These are phyloP conservation scores for Penicillium sp. DNA, from an alignment of 2,329 filamentous ascomycete genomes.

Conservation along the genomic window DNA sequence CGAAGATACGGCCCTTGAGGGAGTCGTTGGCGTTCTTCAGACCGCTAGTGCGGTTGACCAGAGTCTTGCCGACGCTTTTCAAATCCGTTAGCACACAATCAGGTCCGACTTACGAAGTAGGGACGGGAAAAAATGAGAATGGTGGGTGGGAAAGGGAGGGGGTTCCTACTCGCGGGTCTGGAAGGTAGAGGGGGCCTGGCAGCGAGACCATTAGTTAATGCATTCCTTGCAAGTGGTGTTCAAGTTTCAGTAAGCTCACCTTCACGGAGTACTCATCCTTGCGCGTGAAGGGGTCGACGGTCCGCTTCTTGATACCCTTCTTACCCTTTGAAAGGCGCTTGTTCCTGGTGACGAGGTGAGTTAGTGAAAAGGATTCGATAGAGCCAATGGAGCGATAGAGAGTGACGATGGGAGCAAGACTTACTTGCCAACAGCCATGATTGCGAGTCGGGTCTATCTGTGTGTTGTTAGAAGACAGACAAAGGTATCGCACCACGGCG, in stretches of 20 bases:
- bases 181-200: slow-evolving; percentile 89
- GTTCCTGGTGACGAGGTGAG: slow-evolving; percentile 63
- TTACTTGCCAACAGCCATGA: slow-evolving; percentile 81
- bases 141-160: slow-evolving; percentile 7
- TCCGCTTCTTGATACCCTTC: slow-evolving; percentile 99
- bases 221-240: background rate
- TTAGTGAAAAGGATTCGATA: slow-evolving; percentile 15
- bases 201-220: slow-evolving; percentile 26
- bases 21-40: slow-evolving; percentile 99
- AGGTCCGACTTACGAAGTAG: background rate
- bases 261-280: slow-evolving; percentile 99
- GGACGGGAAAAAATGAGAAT: background rate
- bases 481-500: slow-evolving; percentile 42
- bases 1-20: slow-evolving; percentile 97
- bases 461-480: slow-evolving; percentile 43
- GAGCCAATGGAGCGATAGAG: slow-evolving; percentile 3
- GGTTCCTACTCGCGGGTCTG: slow-evolving; percentile 86
- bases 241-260: slow-evolving; percentile 51
- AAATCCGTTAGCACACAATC: slow-evolving; percentile 18
- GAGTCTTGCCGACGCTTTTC: slow-evolving; percentile 94
- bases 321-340: slow-evolving; percentile 99
- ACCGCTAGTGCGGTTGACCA: slow-evolving; percentile 99
- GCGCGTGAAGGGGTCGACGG: slow-evolving; percentile 92
- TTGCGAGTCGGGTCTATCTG: slow-evolving; percentile 58
- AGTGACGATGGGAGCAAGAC: slow-evolving; percentile 30